These are phyloP conservation scores for Conticribra guillardii DNA, from an alignment of 108 stramenopile genomes.

Conservation along the genomic window DNA sequence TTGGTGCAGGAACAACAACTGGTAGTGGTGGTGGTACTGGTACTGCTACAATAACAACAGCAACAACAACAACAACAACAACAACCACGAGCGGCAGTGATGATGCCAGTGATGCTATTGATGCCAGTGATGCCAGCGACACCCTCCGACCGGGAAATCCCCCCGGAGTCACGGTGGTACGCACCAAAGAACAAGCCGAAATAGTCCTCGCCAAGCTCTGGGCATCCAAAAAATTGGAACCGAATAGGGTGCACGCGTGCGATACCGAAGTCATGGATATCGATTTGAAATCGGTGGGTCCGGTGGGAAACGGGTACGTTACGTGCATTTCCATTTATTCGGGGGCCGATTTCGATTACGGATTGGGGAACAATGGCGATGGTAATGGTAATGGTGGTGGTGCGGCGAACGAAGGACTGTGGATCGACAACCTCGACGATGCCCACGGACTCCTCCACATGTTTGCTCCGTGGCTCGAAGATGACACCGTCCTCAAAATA, in stretches of 20 bases:
- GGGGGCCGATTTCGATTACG: conserved; percentile 93
- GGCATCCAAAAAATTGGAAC: conserved; percentile 31
- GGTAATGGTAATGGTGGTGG: too few relatives aligned
- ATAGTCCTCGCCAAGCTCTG: conserved; percentile 65
- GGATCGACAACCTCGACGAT: conserved; percentile 94
- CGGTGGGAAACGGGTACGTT: conserved; percentile 96
- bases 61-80: too few relatives aligned
- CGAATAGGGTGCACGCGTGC: conserved; percentile 80
- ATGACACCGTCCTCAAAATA: conserved; percentile 74
- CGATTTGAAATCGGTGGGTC: conserved; percentile 83
- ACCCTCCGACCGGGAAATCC: too few relatives aligned
- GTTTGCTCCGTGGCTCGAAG: conserved; percentile 89
- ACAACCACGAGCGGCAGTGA: too few relatives aligned
- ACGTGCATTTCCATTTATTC: conserved; percentile 92
- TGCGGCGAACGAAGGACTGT: conserved; percentile 77
- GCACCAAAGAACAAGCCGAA: conserved; percentile 70
- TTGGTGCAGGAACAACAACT: too few relatives aligned
- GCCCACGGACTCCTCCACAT: conserved; percentile 83
- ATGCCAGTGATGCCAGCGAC: too few relatives aligned
- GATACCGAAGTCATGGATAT: conserved; percentile 99
- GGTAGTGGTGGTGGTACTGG: too few relatives aligned
- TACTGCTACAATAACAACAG: too few relatives aligned
- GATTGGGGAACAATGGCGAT: too few relatives aligned
- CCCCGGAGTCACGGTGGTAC: conserved; percentile 61
- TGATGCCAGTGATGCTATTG: too few relatives aligned